Evolutionary conservation across 2,329 filamentous ascomycete genomes (phyloP), one percentile per base, ranked within the genome.

Genomic region (Fusarium sambucinum): DNA sequence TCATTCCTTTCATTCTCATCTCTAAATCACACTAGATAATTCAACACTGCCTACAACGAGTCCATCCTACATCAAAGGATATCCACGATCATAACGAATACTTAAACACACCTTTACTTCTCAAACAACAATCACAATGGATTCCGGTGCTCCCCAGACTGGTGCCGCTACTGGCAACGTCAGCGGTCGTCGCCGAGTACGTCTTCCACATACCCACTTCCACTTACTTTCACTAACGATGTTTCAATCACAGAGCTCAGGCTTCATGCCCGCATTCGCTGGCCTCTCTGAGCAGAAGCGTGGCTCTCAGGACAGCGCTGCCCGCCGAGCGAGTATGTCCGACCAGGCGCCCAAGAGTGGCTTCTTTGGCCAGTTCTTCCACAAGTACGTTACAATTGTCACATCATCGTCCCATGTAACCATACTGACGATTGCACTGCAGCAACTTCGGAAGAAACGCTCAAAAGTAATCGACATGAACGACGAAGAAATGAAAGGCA

Each of bases 291-390:
- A 83, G 63, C 82, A 85, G 58, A 87, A 87, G 77, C 82, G 85
- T 51, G 74, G 82, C 54, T 76, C 77, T 21, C 78, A 77, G 46
- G 80, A 83, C 59, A 81, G 83, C 25, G 69, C 59, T 3, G 82
- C 83, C n/a, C 83, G 86, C 16, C 84, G 86, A 8, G 82, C 85
- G 72, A 87, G 85, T 72, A 78, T 88, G 69, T 80, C 80, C 30
- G 86, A 89, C 59, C 86, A 88, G 73, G 81, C 81, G 60, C 80
- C 80, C 16, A 76, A 80, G 50, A 73, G 81, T 2, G 86, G 86
- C 40, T 77, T 88, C 65, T 78, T 88, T 52, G 84, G 84, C 55
- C 80, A 82, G 64, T 82, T 87, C 79, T 89, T 87, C 84, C 81
- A 87, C 69, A 87, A 83, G 86, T 88, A 76, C 54, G 84, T 73